Evolutionary conservation across 2,329 filamentous ascomycete genomes (phyloP).

Genomic region (Ramularia endophylla): DNA sequence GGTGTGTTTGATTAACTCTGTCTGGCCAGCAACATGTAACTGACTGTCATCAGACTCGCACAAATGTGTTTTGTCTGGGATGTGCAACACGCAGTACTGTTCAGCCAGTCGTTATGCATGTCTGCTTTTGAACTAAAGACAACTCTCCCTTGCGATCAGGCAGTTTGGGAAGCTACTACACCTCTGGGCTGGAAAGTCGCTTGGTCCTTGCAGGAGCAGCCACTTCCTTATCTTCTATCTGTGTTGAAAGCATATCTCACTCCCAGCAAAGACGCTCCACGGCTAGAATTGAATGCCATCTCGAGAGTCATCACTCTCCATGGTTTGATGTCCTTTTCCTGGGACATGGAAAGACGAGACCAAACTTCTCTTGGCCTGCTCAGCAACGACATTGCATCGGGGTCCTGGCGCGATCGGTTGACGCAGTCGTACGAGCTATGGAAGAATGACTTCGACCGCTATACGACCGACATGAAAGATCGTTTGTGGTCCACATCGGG

Average conservation of each 20-base stretch:
- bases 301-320: conserved; percentile 53
- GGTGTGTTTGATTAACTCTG: conserved; percentile 19
- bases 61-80: conserved; percentile 63
- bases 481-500: conserved; percentile 24
- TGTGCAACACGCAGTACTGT: conserved; percentile 58
- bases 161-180: conserved; percentile 53
- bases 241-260: conserved; percentile 54
- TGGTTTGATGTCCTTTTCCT: conserved; percentile 57
- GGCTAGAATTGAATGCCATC: conserved; percentile 43
- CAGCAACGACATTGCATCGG: background rate
- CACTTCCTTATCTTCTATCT: conserved; percentile 41
- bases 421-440: conserved; percentile 51
- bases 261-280: conserved; percentile 33
- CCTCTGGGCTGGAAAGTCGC: conserved; percentile 43
- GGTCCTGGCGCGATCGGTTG: conserved; percentile 47
- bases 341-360: conserved; percentile 57
- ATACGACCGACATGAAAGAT: conserved; percentile 38
- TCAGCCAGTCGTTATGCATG: conserved; percentile 62
- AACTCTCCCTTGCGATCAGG: conserved; percentile 49
- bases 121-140: conserved; percentile 58
- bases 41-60: conserved; percentile 33
- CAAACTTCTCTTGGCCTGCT: conserved; percentile 50
- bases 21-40: too few relatives aligned
- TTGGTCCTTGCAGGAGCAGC: conserved; percentile 5
- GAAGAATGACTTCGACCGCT: conserved; percentile 53